Percentiles rank a stretch among this genome's conserved stretches.
Evolutionary conservation across 2,329 filamentous ascomycete genomes (phyloP).

Genomic region (Emergomyces pasteurianus): DNA sequence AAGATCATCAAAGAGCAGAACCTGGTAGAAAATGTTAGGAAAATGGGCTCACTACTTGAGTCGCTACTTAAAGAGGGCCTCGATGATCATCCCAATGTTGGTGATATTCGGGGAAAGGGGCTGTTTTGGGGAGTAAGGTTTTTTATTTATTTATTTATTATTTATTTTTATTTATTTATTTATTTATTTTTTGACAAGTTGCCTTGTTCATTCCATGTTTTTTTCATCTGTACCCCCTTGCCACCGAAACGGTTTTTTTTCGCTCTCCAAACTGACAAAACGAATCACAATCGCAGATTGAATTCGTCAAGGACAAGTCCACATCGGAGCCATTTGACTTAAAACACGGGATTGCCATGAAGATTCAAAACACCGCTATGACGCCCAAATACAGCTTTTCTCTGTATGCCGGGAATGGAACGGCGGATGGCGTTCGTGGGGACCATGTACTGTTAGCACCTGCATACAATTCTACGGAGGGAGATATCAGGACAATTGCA

Average conservation of each 20-base stretch:
- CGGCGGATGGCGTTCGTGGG: constrained; percentile 46
- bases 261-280: background rate
- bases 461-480: constrained; percentile 50
- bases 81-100: constrained; percentile 38
- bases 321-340: constrained; percentile 44
- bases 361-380: constrained; percentile 40
- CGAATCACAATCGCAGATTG: constrained; percentile 29
- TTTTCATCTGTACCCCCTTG: background rate
- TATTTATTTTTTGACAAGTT: background rate
- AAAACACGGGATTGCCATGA: constrained; percentile 33
- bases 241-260: background rate
- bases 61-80: constrained; percentile 34
- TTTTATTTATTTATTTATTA: too few relatives aligned
- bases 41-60: constrained; percentile 39
- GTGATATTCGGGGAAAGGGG: constrained; percentile 47
- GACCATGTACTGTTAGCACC: constrained; percentile 62
- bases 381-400: constrained; percentile 38
- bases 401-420: constrained; percentile 53
- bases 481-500: constrained; percentile 47
- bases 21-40: constrained; percentile 46
- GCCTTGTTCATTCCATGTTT: background rate
- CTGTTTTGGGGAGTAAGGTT: constrained; percentile 46
- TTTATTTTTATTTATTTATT: too few relatives aligned
- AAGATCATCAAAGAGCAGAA: constrained; percentile 45
- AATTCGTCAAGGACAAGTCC: constrained; percentile 45